Evolutionary conservation across 805 yeast genomes (phyloP).

Genomic region (Yamadazyma endophytica): DNA sequence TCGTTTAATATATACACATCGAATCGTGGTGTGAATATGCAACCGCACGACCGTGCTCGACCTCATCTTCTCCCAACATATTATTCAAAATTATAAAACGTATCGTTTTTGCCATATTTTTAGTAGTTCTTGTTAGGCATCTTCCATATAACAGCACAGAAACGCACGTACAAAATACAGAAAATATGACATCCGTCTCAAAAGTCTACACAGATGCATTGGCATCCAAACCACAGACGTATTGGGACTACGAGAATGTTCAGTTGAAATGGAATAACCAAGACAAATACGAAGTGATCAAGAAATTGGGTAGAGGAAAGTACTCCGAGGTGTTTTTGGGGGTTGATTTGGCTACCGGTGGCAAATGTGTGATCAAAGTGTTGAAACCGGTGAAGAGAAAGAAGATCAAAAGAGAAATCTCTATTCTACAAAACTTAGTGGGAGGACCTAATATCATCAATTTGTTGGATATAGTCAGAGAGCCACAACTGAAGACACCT

Average conservation of each 20-base stretch:
- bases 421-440: constrained; percentile 77
- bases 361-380: constrained; percentile 80
- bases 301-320: constrained; percentile 87
- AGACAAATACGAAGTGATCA: constrained; percentile 77
- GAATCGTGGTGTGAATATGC: no score
- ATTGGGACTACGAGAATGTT: constrained; percentile 79
- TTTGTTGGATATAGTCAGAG: constrained; percentile 81
- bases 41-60: no score
- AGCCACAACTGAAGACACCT: constrained; percentile 80
- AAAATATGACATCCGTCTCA: constrained; percentile 55
- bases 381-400: constrained; percentile 90
- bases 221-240: constrained; percentile 66
- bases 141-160: no score
- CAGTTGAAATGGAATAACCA: constrained; percentile 81
- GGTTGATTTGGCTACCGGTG: constrained; percentile 55
- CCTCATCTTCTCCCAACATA: no score
- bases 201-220: constrained; percentile 82
- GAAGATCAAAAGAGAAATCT: constrained; percentile 87
- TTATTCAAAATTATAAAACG: no score
- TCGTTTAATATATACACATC: no score
- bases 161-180: no score
- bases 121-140: no score
- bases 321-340: constrained; percentile 94
- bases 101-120: no score
- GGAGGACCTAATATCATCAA: constrained; percentile 80